Base-by-base conservation (phyloP, 2,329 filamentous ascomycete species). In the Lasiodiplodia citricola region DNA sequence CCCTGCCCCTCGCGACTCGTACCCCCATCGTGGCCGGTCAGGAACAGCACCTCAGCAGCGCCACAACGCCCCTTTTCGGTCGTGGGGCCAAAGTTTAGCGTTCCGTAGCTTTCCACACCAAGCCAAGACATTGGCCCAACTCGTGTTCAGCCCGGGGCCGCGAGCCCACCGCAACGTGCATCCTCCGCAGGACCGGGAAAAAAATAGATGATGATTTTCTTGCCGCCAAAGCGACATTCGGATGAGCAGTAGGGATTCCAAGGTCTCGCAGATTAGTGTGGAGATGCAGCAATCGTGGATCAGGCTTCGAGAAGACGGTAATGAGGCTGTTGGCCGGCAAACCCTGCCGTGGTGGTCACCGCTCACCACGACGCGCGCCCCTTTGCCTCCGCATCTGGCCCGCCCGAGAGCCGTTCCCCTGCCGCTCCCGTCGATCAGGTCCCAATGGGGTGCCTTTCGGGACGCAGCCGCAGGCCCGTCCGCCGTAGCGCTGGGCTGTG, bases 301-400 rank as follows among this genome's bases (percentile, higher is more conserved):
- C 63, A 57, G 14, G 38, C 35, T 57, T 25, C 52, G 21, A 25
- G 55, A 51, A 60, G 52, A 28, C 65, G 54, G 65, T 51, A 57
- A 60, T 67, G 37, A 52, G 51, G 44, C 35, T 51, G 31, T 25
- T 10, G 16, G 54, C 52, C 55, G 55, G 41, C 16, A 67, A 51
- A 41, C 47, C 64, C 64, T 58, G 64, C 38, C 64, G 10, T 57
- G 52, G 14, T 41, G 38, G 64, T 67, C 64, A 67, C 64, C 64
- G 64, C 54, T 67, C 38, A 10, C 64, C 38, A 67, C 21, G 50
- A 31, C 38, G 14, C 41, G 41, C 28, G 21, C 41, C 64, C 64
- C 54, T 58, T 58, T 67, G 64, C 41, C 54, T 37, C 52, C 64
- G 44, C 64, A 23, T 44, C 21, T 47, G 38, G 41, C 13, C 52